Evolutionary conservation across 352 stramenopile genomes (phyloP).

Genomic region (Phytophthora sp.): DNA sequence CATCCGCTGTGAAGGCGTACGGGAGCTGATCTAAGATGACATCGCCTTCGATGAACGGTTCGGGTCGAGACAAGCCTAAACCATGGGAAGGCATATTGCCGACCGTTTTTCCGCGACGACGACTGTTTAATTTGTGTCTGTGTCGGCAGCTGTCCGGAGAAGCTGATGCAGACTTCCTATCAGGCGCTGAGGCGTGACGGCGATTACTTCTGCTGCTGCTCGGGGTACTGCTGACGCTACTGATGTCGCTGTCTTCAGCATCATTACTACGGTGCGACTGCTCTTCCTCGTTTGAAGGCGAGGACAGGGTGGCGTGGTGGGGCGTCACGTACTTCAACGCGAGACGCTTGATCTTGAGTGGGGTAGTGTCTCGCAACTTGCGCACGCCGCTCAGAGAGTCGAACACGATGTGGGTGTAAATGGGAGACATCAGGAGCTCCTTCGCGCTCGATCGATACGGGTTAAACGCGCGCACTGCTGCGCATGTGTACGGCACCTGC

Average conservation of each 20-base stretch:
- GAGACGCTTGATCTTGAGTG: slow-evolving; percentile 49
- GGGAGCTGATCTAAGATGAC: slow-evolving; percentile 73
- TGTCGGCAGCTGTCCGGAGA: slow-evolving; percentile 18
- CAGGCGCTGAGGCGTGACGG: slow-evolving; percentile 26
- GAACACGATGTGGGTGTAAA: slow-evolving; percentile 74
- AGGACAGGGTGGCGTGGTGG: slow-evolving; percentile 27
- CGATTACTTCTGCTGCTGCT: slow-evolving; percentile 23
- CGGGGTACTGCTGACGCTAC: slow-evolving; percentile 19
- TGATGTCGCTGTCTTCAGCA: slow-evolving; percentile 20
- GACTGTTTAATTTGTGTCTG: slow-evolving; percentile 20
- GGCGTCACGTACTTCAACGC: slow-evolving; percentile 37
- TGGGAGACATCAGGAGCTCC: slow-evolving; percentile 54
- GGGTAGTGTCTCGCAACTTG: slow-evolving; percentile 67
- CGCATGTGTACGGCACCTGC: slow-evolving; percentile 82
- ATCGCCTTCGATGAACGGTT: slow-evolving; percentile 59
- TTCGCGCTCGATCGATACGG: slow-evolving; percentile 66
- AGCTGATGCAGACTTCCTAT: slow-evolving; percentile 26
- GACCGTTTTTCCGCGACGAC: slow-evolving; percentile 34
- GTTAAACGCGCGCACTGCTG: slow-evolving; percentile 78
- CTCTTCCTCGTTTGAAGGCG: slow-evolving; percentile 30
- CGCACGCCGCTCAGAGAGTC: slow-evolving; percentile 61
- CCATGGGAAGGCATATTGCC: slow-evolving; percentile 26
- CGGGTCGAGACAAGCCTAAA: slow-evolving; percentile 34
- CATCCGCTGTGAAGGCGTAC: slow-evolving; percentile 70
- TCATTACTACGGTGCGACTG: slow-evolving; percentile 8